These are phyloP conservation scores for Vitis rotundifolia DNA, from an alignment of 164 flowering plant genomes.

Conservation along the genomic window DNA sequence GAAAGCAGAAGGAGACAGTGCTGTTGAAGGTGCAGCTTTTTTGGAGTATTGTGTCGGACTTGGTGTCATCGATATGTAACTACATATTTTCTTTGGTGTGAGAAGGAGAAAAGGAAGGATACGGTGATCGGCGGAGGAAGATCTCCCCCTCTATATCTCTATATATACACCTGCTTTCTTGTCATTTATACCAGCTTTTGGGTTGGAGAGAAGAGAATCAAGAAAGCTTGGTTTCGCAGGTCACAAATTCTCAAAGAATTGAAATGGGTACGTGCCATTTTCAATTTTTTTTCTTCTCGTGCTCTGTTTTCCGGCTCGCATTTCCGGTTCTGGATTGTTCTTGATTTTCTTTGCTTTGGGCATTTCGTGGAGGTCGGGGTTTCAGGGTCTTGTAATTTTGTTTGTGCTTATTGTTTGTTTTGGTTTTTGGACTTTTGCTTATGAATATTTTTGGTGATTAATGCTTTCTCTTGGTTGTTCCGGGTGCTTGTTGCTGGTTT, in stretches of 20 bases:
- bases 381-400: constrained; percentile 2
- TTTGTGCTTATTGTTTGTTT: not conserved
- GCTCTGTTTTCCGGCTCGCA: constrained; percentile 9
- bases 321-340: not conserved
- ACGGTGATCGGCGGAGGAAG: not conserved
- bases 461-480: not conserved
- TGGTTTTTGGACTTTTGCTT: not conserved
- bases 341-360: not conserved
- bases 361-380: too few relatives aligned
- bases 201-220: constrained; percentile 10
- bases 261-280: constrained; percentile 43
- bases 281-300: not conserved
- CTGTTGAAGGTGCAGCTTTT: constrained; percentile 27
- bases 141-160: constrained; percentile 6
- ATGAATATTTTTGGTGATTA: not conserved
- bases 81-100: constrained; percentile 12
- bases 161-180: not conserved
- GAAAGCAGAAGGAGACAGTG: not conserved
- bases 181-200: not conserved
- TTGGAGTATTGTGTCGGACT: constrained; percentile 43
- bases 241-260: constrained; percentile 16
- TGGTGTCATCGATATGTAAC: not conserved
- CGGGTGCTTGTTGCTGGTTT: not conserved
- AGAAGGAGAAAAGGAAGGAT: constrained; percentile 9
- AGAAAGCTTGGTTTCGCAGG: constrained; percentile 6